These are phyloP conservation scores for Pseudevernia furfuracea DNA, from an alignment of 495 filamentous ascomycete species.

Conservation along the genomic window DNA sequence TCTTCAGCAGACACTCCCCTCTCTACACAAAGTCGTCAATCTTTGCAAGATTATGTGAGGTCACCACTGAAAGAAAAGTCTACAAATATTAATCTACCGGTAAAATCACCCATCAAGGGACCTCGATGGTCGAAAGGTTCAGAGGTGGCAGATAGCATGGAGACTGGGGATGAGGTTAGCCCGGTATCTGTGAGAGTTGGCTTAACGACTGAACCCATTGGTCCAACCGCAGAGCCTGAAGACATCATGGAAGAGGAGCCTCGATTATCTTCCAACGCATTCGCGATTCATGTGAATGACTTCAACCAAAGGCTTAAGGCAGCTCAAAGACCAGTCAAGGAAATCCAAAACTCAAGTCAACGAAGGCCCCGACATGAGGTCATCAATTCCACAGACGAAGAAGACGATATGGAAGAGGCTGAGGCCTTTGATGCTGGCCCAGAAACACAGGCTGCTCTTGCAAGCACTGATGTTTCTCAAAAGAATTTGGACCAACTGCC, in stretches of 20 bases:
- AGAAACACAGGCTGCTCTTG: conserved; percentile 11
- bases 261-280: not conserved
- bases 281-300: not conserved
- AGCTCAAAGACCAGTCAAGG: not conserved
- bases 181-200: not conserved
- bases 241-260: not conserved
- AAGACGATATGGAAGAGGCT: conserved; percentile 5
- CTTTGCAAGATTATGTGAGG: conserved; percentile 7
- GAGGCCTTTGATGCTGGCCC: conserved; percentile 9
- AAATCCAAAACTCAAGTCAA: not conserved
- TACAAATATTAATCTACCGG: conserved; percentile 18
- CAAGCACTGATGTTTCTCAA: not conserved
- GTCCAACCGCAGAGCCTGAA: not conserved
- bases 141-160: conserved; percentile 24
- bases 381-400: conserved; percentile 21
- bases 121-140: not conserved
- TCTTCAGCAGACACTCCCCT: conserved; percentile 33
- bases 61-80: conserved; percentile 30
- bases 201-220: not conserved
- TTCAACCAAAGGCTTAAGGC: not conserved
- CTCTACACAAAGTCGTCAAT: conserved; percentile 23
- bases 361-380: not conserved
- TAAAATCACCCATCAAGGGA: conserved; percentile 6
- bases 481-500: not conserved
- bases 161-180: conserved; percentile 21